Percentiles rank a stretch among this genome's conserved stretches.
Conservation (phyloP, 805 yeast species). For the Saccharomyces eubayanus region DNA sequence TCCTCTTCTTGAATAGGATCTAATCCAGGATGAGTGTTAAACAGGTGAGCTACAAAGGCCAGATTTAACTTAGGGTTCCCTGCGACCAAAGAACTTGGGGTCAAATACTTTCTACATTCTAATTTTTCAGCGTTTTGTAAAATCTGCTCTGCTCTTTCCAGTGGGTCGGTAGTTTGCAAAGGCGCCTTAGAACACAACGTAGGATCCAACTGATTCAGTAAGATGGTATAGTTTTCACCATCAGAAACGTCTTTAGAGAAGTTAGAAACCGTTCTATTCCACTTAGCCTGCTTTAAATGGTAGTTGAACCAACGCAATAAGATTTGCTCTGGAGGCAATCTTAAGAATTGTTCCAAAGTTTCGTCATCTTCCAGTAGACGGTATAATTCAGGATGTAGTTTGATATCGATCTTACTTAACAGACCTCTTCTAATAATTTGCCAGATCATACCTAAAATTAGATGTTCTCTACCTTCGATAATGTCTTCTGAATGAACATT, state of each 20-base stretch:
- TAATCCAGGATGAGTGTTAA: conserved; percentile 93
- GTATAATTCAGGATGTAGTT: conserved; percentile 91
- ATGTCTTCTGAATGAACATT: conserved; percentile 95
- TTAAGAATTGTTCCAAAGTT: conserved; percentile 89
- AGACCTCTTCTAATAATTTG: conserved; percentile 95
- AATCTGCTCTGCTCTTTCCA: conserved; percentile 80
- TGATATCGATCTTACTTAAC: conserved; percentile 89
- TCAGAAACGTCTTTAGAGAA: conserved; percentile 84
- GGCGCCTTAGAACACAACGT: conserved; percentile 75
- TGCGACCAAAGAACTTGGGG: conserved; percentile 85
- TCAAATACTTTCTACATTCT: conserved; percentile 87
- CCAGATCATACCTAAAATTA: conserved; percentile 89
- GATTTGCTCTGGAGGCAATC: conserved; percentile 96
- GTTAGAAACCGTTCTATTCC: conserved; percentile 78
- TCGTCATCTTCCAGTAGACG: conserved; percentile 93
- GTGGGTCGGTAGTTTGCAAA: conserved; percentile 63
- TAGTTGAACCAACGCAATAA: conserved; percentile 95
- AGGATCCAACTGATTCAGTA: conserved; percentile 83
- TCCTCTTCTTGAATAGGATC: conserved; percentile 91
- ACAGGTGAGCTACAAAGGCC: conserved; percentile 94
- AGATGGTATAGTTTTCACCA: conserved; percentile 89
- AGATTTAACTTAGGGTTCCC: conserved; percentile 95
- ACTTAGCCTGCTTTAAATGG: conserved; percentile 87
- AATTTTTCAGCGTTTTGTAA: conserved; percentile 81
- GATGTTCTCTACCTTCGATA: conserved; percentile 87